These are phyloP conservation scores for Phaseolus lunatus DNA, from an alignment of 306 rosid species.

Conservation along the genomic window DNA sequence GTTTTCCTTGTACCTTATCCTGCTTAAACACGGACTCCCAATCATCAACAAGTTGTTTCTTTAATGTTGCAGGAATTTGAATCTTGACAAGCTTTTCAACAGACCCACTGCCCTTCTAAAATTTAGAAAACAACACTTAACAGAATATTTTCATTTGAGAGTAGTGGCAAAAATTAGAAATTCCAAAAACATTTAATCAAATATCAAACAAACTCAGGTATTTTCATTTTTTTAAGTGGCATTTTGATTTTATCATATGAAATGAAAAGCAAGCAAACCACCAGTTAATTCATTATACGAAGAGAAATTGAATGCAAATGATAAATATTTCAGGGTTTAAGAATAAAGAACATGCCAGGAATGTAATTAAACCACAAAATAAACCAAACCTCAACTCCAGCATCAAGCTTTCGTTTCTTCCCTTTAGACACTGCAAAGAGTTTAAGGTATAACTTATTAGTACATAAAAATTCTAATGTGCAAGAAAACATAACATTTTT, in stretches of 20 bases:
- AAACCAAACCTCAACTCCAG: conserved; percentile 75
- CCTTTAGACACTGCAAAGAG: conserved; percentile 73
- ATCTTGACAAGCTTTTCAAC: conserved; percentile 84
- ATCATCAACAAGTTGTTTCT: conserved; percentile 97
- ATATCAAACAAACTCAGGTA: conserved; percentile 13
- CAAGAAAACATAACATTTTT: conserved; percentile 21
- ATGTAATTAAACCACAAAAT: conserved; percentile 37
- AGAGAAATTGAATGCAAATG: conserved; percentile 22
- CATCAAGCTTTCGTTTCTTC: conserved; percentile 85
- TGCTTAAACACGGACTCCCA: conserved; percentile 87
- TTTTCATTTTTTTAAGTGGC: conserved; percentile 13
- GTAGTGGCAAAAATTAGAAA: background rate
- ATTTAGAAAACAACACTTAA: conserved; percentile 52
- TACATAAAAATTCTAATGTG: background rate
- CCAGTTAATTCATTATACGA: conserved; percentile 2
- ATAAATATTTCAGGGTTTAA: no score
- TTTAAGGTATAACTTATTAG: conserved; percentile 41
- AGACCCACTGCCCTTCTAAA: conserved; percentile 69
- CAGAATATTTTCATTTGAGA: conserved; percentile 22
- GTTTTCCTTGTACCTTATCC: conserved; percentile 71
- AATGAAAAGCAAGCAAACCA: conserved; percentile 32
- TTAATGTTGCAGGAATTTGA: conserved; percentile 91
- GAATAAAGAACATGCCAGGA: conserved; percentile 20
- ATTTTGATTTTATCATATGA: conserved; percentile 25
- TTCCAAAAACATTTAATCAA: conserved; percentile 33